Evolutionary conservation across 176 grass and related monocot genomes (phyloP), one percentile per base, ranked within the genome.

Genomic region (Guadua angustifolia): DNA sequence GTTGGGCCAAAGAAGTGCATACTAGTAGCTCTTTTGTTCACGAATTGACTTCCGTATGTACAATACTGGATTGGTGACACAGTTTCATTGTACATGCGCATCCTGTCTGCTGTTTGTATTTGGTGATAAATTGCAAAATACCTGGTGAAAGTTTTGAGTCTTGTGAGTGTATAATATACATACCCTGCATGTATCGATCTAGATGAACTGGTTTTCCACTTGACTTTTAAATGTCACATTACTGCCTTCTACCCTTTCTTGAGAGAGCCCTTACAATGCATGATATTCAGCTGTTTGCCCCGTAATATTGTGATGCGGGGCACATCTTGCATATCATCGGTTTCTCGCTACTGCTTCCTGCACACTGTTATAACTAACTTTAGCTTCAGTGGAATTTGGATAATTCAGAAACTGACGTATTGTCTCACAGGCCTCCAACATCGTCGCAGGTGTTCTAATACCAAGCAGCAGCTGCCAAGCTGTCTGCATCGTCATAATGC

Each of bases 1-100:
- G 25, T 73, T 66, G 79, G 78, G 61, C 35, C 42, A 83, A 90
- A 83, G 40, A 73, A 69, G n/a, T 78, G 68, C 73, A 78, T 82
- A 40, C 10, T 18, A 15, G 15, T 55, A 19, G 5, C 18, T 58
- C 35, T 35, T 73, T 33, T 75, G 71, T 42, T 64, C 59, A 75
- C 26, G 66, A 36, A 73, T 26, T 38, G 47, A 13, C 18, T 77
- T 82, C 35, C 81, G 56, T 47, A 38, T 70, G 62, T 74, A 65
- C 66, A 57, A 45, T 88, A 39, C 25, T 65, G 46, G 53, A 65
- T 88, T 65, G 66, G 14, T 84, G 67, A 35, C 58, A 67, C 40
- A 17, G 46, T 65, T 70, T 16, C 78, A 44, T 36, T 81, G 52
- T 81, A 62, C 44, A 73, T 63, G 47, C 51, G 67, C 17, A 75